phyloP scores from a whole-genome alignment of 2,329 filamentous ascomycete genomes.

The Albophoma yamanashiensis region DNA sequence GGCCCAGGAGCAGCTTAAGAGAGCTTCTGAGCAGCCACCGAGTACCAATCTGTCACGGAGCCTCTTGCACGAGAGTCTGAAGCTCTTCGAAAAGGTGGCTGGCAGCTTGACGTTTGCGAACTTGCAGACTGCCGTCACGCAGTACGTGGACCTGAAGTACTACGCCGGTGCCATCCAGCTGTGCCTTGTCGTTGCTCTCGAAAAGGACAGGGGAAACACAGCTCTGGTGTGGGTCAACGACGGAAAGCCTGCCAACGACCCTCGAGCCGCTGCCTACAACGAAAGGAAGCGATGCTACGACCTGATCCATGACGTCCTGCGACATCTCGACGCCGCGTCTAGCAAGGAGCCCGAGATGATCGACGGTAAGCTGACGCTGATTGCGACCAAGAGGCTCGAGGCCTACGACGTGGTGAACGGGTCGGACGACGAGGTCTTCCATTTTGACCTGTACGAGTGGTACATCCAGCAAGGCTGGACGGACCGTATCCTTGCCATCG shows the following conservation, averaged over 20 bases:
- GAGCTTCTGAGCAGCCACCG: constrained; percentile 66
- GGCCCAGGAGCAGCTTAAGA: constrained; percentile 87
- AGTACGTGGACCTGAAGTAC: constrained; percentile 76
- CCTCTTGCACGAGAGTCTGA: constrained; percentile 78
- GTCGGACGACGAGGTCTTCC: constrained; percentile 86
- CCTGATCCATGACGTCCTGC: constrained; percentile 74
- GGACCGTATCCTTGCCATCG: constrained; percentile 73
- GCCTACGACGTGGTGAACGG: constrained; percentile 84
- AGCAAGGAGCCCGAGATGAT: constrained; percentile 58
- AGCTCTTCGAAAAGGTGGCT: constrained; percentile 81
- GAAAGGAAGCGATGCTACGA: constrained; percentile 72
- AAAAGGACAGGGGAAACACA: constrained; percentile 77
- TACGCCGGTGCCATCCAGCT: constrained; percentile 90
- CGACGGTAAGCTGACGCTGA: constrained; percentile 67
- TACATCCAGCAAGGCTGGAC: constrained; percentile 79
- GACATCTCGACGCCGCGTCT: constrained; percentile 63
- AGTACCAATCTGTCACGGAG: constrained; percentile 69
- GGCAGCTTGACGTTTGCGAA: constrained; percentile 72
- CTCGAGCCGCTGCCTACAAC: constrained; percentile 55
- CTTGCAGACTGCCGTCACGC: constrained; percentile 63
- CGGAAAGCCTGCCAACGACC: constrained; percentile 60
- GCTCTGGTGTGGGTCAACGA: constrained; percentile 84
- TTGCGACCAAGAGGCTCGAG: constrained; percentile 71
- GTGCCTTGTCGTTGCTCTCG: constrained; percentile 70
- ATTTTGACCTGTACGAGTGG: constrained; percentile 96